phyloP scores from a whole-genome alignment of 2,329 filamentous ascomycete genomes.

The Fusarium compactum region DNA sequence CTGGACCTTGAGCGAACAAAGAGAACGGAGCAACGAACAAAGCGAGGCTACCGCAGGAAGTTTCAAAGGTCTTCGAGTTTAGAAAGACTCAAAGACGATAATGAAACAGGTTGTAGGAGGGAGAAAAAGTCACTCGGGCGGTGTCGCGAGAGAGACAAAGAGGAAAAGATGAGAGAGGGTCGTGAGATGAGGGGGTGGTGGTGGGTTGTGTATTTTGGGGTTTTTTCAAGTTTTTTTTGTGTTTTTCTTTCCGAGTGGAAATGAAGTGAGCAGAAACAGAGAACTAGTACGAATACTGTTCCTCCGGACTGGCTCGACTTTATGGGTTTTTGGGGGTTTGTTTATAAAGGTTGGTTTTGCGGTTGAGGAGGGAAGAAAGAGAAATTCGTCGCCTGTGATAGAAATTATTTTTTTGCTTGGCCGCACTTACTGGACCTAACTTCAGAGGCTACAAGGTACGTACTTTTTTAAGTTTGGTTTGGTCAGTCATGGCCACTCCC shows the following conservation, averaged over 20 bases:
- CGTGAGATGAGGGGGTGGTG: slow-evolving; percentile 42
- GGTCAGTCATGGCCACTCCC: neutral
- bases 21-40: slow-evolving; percentile 49
- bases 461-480: slow-evolving; percentile 25
- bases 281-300: slow-evolving; percentile 69
- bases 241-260: slow-evolving; percentile 63
- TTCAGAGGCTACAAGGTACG: slow-evolving; percentile 28
- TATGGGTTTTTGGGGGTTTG: slow-evolving; percentile 56
- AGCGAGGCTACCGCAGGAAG: slow-evolving; percentile 41
- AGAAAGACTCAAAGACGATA: slow-evolving; percentile 42
- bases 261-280: slow-evolving; percentile 70
- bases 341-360: slow-evolving; percentile 64
- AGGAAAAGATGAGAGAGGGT: slow-evolving; percentile 27
- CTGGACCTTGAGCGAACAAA: slow-evolving; percentile 47
- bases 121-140: slow-evolving; percentile 44
- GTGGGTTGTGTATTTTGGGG: slow-evolving; percentile 61
- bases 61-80: slow-evolving; percentile 45
- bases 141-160: slow-evolving; percentile 49
- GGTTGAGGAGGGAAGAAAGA: slow-evolving; percentile 57
- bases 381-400: slow-evolving; percentile 53
- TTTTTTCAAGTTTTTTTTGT: slow-evolving; percentile 71
- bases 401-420: slow-evolving; percentile 52
- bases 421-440: slow-evolving; percentile 39
- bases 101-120: slow-evolving; percentile 32
- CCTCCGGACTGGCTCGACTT: slow-evolving; percentile 66